Conservation (phyloP, 306 rosid species). For the Rosa chinensis region DNA sequence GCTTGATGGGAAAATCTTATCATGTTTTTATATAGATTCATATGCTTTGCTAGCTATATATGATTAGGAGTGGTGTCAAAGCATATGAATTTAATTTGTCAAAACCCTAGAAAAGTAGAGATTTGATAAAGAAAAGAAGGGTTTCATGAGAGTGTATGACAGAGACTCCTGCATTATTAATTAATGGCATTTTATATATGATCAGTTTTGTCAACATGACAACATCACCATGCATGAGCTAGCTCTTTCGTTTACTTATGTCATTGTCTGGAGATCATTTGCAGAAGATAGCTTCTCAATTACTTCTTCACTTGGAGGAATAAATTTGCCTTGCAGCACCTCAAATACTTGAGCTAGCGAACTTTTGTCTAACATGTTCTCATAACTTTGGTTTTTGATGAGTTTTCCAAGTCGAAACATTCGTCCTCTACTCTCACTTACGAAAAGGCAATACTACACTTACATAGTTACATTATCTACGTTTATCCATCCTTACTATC, state of each 20-base stretch:
- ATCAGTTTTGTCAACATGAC: conserved; percentile 12
- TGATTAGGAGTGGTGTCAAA: conserved; percentile 72
- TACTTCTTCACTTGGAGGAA: not conserved
- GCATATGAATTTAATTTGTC: conserved; percentile 36
- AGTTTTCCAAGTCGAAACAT: not conserved
- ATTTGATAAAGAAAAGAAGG: not conserved
- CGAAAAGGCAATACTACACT: too few species aligned
- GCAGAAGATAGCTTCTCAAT: conserved; percentile 5
- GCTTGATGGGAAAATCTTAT: conserved; percentile 54
- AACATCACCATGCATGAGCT: conserved; percentile 26
- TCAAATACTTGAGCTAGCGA: not conserved
- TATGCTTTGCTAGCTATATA: conserved; percentile 18
- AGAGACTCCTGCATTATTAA: conserved; percentile 7
- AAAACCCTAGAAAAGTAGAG: conserved; percentile 16
- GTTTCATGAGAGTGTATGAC: not conserved
- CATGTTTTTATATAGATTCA: conserved; percentile 39
- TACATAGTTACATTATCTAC: too few species aligned
- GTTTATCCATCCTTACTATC: too few species aligned
- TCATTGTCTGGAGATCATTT: not conserved
- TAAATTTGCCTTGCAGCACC: not conserved
- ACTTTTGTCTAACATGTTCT: not conserved
- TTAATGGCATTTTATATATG: conserved; percentile 7
- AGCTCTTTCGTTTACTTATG: conserved; percentile 3
- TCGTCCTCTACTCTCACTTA: not conserved
- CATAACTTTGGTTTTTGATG: not conserved